Percentiles rank a stretch among this genome's conserved stretches.
Evolutionary conservation across 176 grass and related monocot species (phyloP).

Genomic region (Hordeum vulgare): MorexV3_pseudomolecules_assembly NC_058520.1:157687086-157687585

Average conservation of each 20-base stretch:
- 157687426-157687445: neutral
- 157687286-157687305: neutral
- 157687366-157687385: neutral
- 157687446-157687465: conserved; percentile 11
- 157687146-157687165: too few relatives aligned
- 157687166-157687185: too few relatives aligned
- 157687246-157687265: too few relatives aligned
- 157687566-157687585: neutral
- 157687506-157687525: neutral
- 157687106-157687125: too few relatives aligned
- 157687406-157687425: neutral
- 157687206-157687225: too few relatives aligned
- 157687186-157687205: too few relatives aligned
- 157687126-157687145: too few relatives aligned
- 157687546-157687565: neutral
- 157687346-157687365: neutral
- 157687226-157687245: too few relatives aligned
- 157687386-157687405: neutral
- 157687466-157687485: conserved; percentile 18
- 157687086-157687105: too few relatives aligned
- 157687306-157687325: neutral
- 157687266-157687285: neutral
- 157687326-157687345: neutral
- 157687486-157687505: neutral
- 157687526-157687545: neutral